These are phyloP conservation scores for Ustilago trichophora DNA, from an alignment of 1,284 basidiomycete genomes.

Conservation along the genomic window DNA sequence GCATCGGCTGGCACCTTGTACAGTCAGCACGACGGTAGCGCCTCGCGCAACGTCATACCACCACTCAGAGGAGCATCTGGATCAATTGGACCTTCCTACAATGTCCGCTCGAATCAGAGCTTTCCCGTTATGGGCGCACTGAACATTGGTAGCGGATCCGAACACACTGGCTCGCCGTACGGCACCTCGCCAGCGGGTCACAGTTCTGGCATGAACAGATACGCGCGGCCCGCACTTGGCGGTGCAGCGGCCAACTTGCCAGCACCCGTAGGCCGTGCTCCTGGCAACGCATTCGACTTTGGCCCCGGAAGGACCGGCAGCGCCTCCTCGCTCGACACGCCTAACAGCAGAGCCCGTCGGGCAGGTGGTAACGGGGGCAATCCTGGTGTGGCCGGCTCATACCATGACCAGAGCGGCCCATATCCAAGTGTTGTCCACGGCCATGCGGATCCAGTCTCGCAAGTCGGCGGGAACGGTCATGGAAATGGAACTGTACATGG, in stretches of 20 bases:
- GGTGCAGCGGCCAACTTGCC: constrained; percentile 13
- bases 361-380: constrained; percentile 4
- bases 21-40: constrained; percentile 1
- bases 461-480: not conserved
- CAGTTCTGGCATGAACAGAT: constrained; percentile 12
- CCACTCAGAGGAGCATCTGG: constrained; percentile 35
- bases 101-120: constrained; percentile 7
- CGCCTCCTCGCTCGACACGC: constrained; percentile 19
- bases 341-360: constrained; percentile 14
- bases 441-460: constrained; percentile 4
- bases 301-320: constrained; percentile 30
- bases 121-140: constrained; percentile 18
- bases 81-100: constrained; percentile 30
- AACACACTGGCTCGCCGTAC: constrained; percentile 27
- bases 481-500: constrained; percentile 2
- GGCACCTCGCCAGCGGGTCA: constrained; percentile 20
- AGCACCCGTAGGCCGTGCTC: constrained; percentile 33
- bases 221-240: constrained; percentile 4
- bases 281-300: constrained; percentile 41
- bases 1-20: constrained; percentile 27
- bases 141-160: constrained; percentile 10
- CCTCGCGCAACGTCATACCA: constrained; percentile 33
- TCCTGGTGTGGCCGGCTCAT: not conserved
- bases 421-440: constrained; percentile 1
- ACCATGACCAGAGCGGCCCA: not conserved